Evolutionary conservation across 768 basidiomycete species (phyloP), one percentile per base, ranked within the genome.

Genomic region (Psilocybe azurescens): DNA sequence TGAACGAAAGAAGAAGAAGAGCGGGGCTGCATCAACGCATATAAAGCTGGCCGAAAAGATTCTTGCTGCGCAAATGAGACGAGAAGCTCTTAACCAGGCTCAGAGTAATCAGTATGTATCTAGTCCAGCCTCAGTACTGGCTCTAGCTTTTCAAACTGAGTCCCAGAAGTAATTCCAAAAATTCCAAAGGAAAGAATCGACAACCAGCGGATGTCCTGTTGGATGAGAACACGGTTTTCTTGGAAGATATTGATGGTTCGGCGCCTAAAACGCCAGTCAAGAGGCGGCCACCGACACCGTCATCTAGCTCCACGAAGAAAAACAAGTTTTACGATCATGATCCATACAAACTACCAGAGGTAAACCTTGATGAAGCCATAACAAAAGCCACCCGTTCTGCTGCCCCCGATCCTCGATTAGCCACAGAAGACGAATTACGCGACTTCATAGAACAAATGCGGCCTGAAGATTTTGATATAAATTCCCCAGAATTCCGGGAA

Each of bases 401-500:
- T 28, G 85, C 79, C 10, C 91, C 94, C 2, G 97, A 99, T 73
- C 94, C 95, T 4, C 88, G 97, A 29, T 79, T 99, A 13, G 97
- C 97, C 1, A 99, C 97, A 0, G 97, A 97, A 73, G 97, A 95
- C 44, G 97, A 99, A 72, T 81, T 99, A 2, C 89, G 89, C 18
- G 77, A 85, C 1, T 99, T 99, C 76, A 97, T 99, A 65, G 95
- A 98, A 61, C 93, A 96, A 49, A 96, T 98, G 89, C 87, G 90
- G 1, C 95, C 96, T 0, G 95, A 95, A 69, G 95, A 99, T 70
- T 93, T 99, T 68, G 97, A 99, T 70, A 86, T 97, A 58, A 84
- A 88, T 16, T 95, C 95, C 1, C 85, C 93, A 4, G 93, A 89
- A 18, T 99, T 99, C 73, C 86, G 89, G 24, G 92, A 94, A 64